phyloP scores from a whole-genome alignment of 768 basidiomycete species.

The Flagelloscypha sp. region DNA sequence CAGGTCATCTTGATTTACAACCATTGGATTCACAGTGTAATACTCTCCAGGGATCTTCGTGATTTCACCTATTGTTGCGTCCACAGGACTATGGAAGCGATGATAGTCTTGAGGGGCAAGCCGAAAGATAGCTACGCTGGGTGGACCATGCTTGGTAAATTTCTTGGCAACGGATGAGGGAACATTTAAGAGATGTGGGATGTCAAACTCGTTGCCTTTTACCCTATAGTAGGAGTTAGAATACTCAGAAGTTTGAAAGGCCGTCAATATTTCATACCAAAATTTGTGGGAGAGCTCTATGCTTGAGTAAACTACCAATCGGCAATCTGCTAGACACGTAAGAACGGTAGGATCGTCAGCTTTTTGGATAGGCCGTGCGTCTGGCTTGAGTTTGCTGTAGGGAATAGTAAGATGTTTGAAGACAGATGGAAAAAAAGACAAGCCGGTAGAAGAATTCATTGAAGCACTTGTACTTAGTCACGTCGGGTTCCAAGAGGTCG shows the following conservation, averaged over 20 bases:
- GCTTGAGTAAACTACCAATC: slow-evolving; percentile 60
- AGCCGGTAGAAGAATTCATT: slow-evolving; percentile 71
- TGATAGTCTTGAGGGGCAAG: slow-evolving; percentile 80
- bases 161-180: slow-evolving; percentile 33
- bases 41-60: slow-evolving; percentile 47
- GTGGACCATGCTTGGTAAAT: slow-evolving; percentile 30
- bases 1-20: slow-evolving; percentile 56
- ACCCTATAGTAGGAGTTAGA: slow-evolving; percentile 29
- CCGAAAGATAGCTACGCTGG: slow-evolving; percentile 59
- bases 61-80: slow-evolving; percentile 40
- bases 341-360: slow-evolving; percentile 43
- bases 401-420: slow-evolving; percentile 2
- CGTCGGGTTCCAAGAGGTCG: slow-evolving; percentile 59
- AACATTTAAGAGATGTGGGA: slow-evolving; percentile 49
- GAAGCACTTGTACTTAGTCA: slow-evolving; percentile 56
- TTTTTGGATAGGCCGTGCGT: slow-evolving; percentile 53
- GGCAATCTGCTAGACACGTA: slow-evolving; percentile 64
- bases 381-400: slow-evolving; percentile 44
- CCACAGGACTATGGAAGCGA: slow-evolving; percentile 67
- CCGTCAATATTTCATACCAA: slow-evolving; percentile 37
- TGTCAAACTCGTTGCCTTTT: slow-evolving; percentile 65
- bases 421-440: not conserved
- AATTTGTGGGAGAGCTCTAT: slow-evolving; percentile 54
- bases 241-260: not conserved
- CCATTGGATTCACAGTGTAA: slow-evolving; percentile 74